Conservation (phyloP, 257 asterid species). For the Solanum chiquidenum region DNA sequence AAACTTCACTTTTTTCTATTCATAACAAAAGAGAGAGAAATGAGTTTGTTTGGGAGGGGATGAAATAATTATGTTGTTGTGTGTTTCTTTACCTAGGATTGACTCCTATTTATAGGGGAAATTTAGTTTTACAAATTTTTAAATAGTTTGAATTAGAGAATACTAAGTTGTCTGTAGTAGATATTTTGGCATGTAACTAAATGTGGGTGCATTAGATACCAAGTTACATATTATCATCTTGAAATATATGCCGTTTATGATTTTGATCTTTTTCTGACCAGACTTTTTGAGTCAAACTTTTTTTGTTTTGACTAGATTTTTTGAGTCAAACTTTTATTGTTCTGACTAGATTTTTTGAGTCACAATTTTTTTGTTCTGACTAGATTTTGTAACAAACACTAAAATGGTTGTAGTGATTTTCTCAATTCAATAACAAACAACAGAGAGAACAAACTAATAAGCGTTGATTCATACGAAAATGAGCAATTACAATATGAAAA, state of each 20-base stretch:
- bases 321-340: neutral
- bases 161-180: neutral
- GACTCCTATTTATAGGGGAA: neutral
- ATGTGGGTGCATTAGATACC: neutral
- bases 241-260: too few relatives aligned
- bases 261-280: neutral
- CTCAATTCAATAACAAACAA: too few relatives aligned
- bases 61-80: neutral
- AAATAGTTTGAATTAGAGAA: neutral
- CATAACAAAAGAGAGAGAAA: neutral
- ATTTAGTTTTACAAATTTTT: too few relatives aligned
- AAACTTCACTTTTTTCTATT: neutral
- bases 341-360: neutral
- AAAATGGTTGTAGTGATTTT: too few relatives aligned
- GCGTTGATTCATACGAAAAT: too few relatives aligned
- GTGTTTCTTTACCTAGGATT: neutral
- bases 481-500: too few relatives aligned
- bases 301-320: neutral
- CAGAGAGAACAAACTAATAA: too few relatives aligned
- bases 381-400: too few relatives aligned
- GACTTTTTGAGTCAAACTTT: neutral
- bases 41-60: neutral
- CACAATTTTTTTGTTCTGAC: neutral
- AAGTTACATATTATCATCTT: neutral
- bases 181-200: neutral